Conservation (phyloP, 768 basidiomycete species). For the Lyophyllum atratum region DNA sequence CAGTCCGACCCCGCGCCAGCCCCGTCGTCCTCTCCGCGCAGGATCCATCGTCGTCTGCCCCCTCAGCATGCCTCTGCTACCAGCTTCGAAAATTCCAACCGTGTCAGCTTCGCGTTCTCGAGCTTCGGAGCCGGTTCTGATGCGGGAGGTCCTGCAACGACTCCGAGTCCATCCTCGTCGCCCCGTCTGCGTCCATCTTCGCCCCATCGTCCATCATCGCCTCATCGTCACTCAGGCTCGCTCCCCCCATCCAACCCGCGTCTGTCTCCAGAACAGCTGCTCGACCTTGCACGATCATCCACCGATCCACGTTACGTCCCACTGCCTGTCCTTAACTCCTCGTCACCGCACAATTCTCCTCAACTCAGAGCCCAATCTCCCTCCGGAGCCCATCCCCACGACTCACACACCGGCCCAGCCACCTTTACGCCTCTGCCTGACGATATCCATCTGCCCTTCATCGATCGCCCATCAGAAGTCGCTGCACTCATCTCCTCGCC, state of each 20-base stretch:
- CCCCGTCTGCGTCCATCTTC: slow-evolving; percentile 52
- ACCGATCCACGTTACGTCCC: slow-evolving; percentile 36
- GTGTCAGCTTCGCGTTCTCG: slow-evolving; percentile 59
- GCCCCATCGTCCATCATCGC: slow-evolving; percentile 39
- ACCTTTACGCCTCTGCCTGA: slow-evolving; percentile 77
- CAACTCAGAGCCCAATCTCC: slow-evolving; percentile 23
- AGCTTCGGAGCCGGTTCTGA: slow-evolving; percentile 46
- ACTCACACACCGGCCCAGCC: slow-evolving; percentile 38
- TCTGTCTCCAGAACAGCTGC: slow-evolving; percentile 71
- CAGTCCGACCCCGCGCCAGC: slow-evolving; percentile 26
- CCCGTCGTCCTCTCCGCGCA: slow-evolving; percentile 24
- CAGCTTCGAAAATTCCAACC: slow-evolving; percentile 23
- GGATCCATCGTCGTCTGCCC: slow-evolving; percentile 18
- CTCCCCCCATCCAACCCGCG: slow-evolving; percentile 42
- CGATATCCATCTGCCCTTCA: slow-evolving; percentile 82
- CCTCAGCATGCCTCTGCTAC: slow-evolving; percentile 24
- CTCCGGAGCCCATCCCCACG: slow-evolving; percentile 7
- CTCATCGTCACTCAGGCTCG: slow-evolving; percentile 30
- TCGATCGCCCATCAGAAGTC: slow-evolving; percentile 82
- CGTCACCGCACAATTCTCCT: slow-evolving; percentile 19
- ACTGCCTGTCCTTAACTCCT: slow-evolving; percentile 19
- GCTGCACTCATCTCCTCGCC: slow-evolving; percentile 60
- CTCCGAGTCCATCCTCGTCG: slow-evolving; percentile 39
- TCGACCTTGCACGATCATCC: slow-evolving; percentile 70
- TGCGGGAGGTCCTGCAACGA: slow-evolving; percentile 21